A percentile compares a stretch with the other conserved stretches of the same genome.
phyloP scores from a whole-genome alignment of 164 flowering plant species.

The Vitis rupestris region DNA sequence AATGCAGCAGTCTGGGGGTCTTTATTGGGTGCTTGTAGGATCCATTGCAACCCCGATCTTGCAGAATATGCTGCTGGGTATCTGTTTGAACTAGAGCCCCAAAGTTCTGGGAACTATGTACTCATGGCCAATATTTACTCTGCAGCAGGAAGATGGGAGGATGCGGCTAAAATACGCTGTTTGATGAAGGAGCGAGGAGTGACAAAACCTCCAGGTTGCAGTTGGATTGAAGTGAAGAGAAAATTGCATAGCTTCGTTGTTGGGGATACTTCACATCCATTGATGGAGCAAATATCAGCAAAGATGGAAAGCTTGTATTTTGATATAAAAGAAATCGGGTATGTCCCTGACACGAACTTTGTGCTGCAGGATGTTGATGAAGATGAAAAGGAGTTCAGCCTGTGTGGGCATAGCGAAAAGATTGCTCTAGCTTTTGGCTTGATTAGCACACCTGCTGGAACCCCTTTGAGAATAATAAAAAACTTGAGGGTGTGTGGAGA shows the following conservation, averaged over 20 bases:
- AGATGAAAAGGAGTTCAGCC: constrained; percentile 30
- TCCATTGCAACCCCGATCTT: constrained; percentile 30
- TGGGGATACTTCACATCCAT: constrained; percentile 34
- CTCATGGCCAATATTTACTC: constrained; percentile 38
- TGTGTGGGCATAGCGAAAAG: constrained; percentile 38
- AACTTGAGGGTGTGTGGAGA: constrained; percentile 40
- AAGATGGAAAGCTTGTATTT: constrained; percentile 27
- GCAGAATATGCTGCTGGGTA: constrained; percentile 30
- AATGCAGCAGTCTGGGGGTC: constrained; percentile 38
- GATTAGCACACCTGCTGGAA: constrained; percentile 11
- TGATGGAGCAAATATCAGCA: constrained; percentile 22
- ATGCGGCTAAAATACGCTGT: constrained; percentile 25
- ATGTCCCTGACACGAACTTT: constrained; percentile 34
- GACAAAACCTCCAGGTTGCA: constrained; percentile 42
- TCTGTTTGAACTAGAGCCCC: constrained; percentile 36
- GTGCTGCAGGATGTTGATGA: constrained; percentile 39
- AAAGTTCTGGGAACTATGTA: constrained; percentile 30
- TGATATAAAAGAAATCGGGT: constrained; percentile 33
- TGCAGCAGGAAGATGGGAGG: constrained; percentile 34
- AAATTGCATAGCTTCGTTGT: constrained; percentile 33
- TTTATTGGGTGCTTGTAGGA: constrained; percentile 41
- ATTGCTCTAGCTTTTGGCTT: no score
- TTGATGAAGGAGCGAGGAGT: constrained; percentile 38
- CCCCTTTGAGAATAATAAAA: constrained; percentile 39
- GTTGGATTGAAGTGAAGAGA: constrained; percentile 39